A percentile compares a stretch with the other conserved stretches of the same genome.
phyloP scores from a whole-genome alignment of 192 early-diverging fungal species.

The Podila minutissima region DNA sequence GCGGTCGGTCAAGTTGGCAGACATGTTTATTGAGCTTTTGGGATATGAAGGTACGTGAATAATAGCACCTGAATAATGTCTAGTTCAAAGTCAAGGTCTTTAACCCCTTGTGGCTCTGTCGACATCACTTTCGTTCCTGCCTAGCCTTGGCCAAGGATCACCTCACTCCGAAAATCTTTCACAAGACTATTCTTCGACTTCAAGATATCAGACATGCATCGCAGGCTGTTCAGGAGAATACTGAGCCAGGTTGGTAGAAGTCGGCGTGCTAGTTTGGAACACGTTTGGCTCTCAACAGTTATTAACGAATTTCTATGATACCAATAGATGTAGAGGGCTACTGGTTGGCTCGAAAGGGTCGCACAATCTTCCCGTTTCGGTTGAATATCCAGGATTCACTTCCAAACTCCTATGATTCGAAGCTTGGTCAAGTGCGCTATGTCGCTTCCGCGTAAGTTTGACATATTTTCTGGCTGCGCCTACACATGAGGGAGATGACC shows the following conservation, averaged over 20 bases:
- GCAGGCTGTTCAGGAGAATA: conserved; percentile 44
- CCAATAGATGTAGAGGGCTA: conserved; percentile 26
- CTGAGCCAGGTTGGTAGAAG: conserved; percentile 26
- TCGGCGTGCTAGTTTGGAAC: too few species aligned
- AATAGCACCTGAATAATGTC: too few species aligned
- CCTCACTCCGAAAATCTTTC: conserved; percentile 32
- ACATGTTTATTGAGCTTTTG: conserved; percentile 41
- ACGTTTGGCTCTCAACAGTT: too few species aligned
- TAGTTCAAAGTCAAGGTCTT: background rate
- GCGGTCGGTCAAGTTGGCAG: conserved; percentile 35
- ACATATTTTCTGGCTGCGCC: too few species aligned
- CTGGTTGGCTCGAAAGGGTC: conserved; percentile 44
- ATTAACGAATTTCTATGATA: too few species aligned
- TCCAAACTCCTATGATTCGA: conserved; percentile 45
- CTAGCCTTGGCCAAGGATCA: conserved; percentile 40
- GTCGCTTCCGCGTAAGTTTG: conserved; percentile 40
- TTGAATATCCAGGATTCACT: conserved; percentile 41
- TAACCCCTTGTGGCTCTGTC: background rate
- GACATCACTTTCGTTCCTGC: background rate
- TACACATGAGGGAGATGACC: too few species aligned
- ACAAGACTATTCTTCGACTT: conserved; percentile 35
- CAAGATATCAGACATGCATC: conserved; percentile 39
- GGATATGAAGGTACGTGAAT: conserved; percentile 40
- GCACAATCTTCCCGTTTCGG: conserved; percentile 46
- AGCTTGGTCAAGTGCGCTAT: conserved; percentile 45